Percentiles rank a stretch among this genome's conserved stretches.
Evolutionary conservation across 345 rosid species (phyloP).

Genomic region (Eucalyptus melliodora): DNA sequence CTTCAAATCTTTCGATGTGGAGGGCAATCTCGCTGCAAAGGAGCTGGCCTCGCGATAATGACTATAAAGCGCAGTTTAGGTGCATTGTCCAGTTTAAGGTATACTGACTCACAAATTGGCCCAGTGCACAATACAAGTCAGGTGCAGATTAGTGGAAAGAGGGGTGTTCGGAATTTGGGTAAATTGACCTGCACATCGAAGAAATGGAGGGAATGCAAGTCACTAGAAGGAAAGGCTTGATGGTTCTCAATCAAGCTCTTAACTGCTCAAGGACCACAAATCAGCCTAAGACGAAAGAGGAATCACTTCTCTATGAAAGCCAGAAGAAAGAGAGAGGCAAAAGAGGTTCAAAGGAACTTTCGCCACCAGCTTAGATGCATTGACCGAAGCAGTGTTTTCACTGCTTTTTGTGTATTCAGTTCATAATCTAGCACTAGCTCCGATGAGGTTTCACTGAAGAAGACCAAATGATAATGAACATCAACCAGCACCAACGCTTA

Average conservation of each 20-base stretch:
- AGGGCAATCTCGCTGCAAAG: constrained; percentile 11
- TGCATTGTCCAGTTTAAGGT: constrained; percentile 7
- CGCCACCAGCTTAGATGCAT: constrained; percentile 2
- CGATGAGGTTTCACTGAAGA: not conserved
- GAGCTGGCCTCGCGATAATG: not conserved
- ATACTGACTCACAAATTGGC: constrained; percentile 2
- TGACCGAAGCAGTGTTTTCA: not conserved
- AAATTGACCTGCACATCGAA: constrained; percentile 13
- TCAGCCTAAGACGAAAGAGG: not conserved
- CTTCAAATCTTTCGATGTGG: constrained; percentile 17
- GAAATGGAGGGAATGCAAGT: constrained; percentile 3
- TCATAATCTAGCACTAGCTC: not conserved
- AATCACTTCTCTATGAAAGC: not conserved
- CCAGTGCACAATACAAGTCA: constrained; percentile 1
- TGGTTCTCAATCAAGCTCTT: constrained; percentile 13
- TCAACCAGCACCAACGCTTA: not conserved
- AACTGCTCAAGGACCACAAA: constrained; percentile 1
- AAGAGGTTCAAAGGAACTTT: not conserved
- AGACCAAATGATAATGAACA: not conserved
- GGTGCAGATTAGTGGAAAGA: not conserved
- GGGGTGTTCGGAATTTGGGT: not conserved
- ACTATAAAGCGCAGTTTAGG: constrained; percentile 6
- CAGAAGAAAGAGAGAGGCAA: not conserved
- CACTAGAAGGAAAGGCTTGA: not conserved
- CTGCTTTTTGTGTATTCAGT: not conserved